A percentile compares a stretch with the other conserved stretches of the same genome.
Evolutionary conservation across 768 basidiomycete genomes (phyloP).

Genomic region (Mycena capillaripes): DNA sequence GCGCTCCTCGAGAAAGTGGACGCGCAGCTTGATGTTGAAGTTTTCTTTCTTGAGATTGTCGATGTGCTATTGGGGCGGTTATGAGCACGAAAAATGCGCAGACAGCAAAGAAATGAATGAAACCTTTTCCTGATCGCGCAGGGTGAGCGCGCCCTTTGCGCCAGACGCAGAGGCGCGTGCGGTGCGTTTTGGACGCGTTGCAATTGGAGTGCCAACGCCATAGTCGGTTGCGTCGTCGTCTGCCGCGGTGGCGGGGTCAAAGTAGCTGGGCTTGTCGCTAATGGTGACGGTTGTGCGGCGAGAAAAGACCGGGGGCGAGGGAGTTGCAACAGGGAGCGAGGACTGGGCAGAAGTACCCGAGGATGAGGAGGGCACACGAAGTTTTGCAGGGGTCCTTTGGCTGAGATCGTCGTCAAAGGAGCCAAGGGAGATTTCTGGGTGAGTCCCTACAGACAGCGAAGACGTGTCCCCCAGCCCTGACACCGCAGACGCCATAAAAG

Average conservation of each 20-base stretch:
- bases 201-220: constrained; percentile 64
- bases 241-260: constrained; percentile 11
- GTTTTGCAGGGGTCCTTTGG: constrained; percentile 34
- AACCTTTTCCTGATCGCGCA: constrained; percentile 98
- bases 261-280: constrained; percentile 31
- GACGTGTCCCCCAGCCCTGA: constrained; percentile 18
- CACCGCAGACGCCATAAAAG: constrained; percentile 6
- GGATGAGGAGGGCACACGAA: constrained; percentile 36
- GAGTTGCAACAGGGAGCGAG: constrained; percentile 34
- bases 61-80: constrained; percentile 74
- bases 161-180: constrained; percentile 52
- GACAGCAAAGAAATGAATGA: constrained; percentile 33
- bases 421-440: constrained; percentile 36
- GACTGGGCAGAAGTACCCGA: constrained; percentile 36
- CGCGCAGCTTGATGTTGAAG: constrained; percentile 95
- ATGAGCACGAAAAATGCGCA: background rate
- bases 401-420: constrained; percentile 34
- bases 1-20: constrained; percentile 95
- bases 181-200: constrained; percentile 60
- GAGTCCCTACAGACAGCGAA: constrained; percentile 18
- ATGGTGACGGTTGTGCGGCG: constrained; percentile 26
- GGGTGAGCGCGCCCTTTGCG: constrained; percentile 73
- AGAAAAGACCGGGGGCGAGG: constrained; percentile 36
- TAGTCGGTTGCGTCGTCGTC: constrained; percentile 39
- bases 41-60: constrained; percentile 97